These are phyloP conservation scores for Aspergillus calidoustus DNA, from an alignment of 2,329 filamentous ascomycete species.

Conservation along the genomic window DNA sequence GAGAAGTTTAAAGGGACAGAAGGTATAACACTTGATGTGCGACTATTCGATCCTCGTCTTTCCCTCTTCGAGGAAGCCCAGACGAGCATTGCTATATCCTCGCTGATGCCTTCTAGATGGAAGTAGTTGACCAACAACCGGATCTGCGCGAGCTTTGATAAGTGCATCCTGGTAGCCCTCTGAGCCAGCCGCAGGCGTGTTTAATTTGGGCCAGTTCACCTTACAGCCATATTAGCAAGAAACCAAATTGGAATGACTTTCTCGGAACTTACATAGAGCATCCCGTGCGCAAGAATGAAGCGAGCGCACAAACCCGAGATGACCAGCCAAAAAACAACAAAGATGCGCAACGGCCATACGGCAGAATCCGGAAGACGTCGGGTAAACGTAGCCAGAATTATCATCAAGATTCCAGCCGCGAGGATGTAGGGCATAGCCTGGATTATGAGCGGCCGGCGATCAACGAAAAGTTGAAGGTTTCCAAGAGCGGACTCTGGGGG, in stretches of 20 bases:
- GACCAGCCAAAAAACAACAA: conserved; percentile 76
- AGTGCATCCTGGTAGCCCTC: conserved; percentile 91
- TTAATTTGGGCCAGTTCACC: conserved; percentile 99
- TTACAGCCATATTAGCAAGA: conserved; percentile 42
- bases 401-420: conserved; percentile 82
- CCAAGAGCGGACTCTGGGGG: conserved; percentile 74
- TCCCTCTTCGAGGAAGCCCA: conserved; percentile 89
- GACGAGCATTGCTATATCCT: conserved; percentile 78
- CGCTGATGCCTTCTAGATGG: conserved; percentile 69
- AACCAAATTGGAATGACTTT: not conserved
- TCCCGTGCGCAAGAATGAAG: conserved; percentile 83
- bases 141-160: conserved; percentile 78
- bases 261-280: conserved; percentile 80
- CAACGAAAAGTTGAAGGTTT: conserved; percentile 75
- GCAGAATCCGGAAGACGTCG: conserved; percentile 72
- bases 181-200: conserved; percentile 80
- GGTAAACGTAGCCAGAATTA: conserved; percentile 75
- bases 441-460: conserved; percentile 82
- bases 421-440: conserved; percentile 94
- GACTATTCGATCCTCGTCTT: conserved; percentile 90
- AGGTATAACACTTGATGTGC: conserved; percentile 7
- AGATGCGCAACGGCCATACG: conserved; percentile 79
- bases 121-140: conserved; percentile 76
- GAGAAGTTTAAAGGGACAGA: conserved; percentile 4
- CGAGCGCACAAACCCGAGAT: conserved; percentile 72